Conservation (phyloP, 345 rosid species). For the Syzygium aqueum region DNA sequence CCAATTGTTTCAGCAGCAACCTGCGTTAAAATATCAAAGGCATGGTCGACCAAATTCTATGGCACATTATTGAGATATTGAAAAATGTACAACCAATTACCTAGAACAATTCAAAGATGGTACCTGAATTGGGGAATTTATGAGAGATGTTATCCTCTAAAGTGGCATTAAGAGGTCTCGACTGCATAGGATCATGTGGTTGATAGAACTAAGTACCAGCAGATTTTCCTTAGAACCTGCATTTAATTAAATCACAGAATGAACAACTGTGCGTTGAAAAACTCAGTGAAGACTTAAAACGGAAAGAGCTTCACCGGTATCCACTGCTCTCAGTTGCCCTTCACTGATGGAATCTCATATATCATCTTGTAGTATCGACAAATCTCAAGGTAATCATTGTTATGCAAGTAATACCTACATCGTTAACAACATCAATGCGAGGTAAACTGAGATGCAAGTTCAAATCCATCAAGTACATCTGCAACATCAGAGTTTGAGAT, state of each 20-base stretch:
- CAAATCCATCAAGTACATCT: background rate
- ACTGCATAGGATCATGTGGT: constrained; percentile 81
- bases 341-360: constrained; percentile 69
- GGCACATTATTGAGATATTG: background rate
- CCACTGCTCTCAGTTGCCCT: constrained; percentile 61
- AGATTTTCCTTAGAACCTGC: constrained; percentile 64
- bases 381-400: constrained; percentile 77
- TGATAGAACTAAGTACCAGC: too few relatives aligned
- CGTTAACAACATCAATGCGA: background rate
- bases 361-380: constrained; percentile 82
- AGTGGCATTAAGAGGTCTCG: constrained; percentile 71
- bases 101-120: background rate
- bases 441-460: background rate
- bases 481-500: background rate
- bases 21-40: constrained; percentile 14
- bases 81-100: background rate
- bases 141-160: constrained; percentile 68
- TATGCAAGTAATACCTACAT: constrained; percentile 61
- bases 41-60: background rate
- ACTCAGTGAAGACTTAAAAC: background rate
- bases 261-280: background rate
- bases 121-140: constrained; percentile 85
- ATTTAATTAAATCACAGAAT: background rate
- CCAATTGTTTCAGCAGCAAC: constrained; percentile 73
- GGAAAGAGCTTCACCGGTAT: constrained; percentile 34